Conservation (phyloP, 805 yeast species). For the Candida boleticola region DNA sequence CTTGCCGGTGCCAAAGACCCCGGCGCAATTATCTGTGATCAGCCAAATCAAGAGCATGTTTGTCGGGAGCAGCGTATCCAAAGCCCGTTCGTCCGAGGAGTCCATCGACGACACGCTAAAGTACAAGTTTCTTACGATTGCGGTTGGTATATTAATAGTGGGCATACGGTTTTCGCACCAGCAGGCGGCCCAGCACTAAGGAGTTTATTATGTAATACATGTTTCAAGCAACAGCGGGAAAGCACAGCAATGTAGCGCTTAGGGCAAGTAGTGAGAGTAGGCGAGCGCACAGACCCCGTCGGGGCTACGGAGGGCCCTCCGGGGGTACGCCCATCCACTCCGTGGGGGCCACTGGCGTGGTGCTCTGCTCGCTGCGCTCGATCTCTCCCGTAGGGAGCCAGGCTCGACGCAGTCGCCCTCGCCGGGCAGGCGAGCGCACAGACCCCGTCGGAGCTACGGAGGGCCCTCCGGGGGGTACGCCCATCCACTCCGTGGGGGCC, state of each 20-base stretch:
- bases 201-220: no score
- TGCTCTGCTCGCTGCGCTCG: no score
- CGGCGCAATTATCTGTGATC: conserved; percentile 32
- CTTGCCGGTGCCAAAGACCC: not conserved
- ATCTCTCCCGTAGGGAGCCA: no score
- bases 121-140: conserved; percentile 41
- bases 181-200: conserved; percentile 7
- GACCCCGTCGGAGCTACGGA: no score
- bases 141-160: conserved; percentile 40
- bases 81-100: conserved; percentile 18
- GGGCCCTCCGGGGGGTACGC: no score
- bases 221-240: no score
- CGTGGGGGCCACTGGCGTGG: no score
- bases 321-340: no score
- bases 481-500: no score
- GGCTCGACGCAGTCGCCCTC: no score
- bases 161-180: conserved; percentile 36
- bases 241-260: no score
- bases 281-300: not conserved
- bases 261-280: not conserved
- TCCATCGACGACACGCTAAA: conserved; percentile 40
- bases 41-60: conserved; percentile 35
- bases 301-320: not conserved
- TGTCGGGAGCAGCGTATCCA: conserved; percentile 21
- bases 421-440: no score